phyloP scores from a whole-genome alignment of 148 eudicot genomes.

The Spergularia bocconei region DNA sequence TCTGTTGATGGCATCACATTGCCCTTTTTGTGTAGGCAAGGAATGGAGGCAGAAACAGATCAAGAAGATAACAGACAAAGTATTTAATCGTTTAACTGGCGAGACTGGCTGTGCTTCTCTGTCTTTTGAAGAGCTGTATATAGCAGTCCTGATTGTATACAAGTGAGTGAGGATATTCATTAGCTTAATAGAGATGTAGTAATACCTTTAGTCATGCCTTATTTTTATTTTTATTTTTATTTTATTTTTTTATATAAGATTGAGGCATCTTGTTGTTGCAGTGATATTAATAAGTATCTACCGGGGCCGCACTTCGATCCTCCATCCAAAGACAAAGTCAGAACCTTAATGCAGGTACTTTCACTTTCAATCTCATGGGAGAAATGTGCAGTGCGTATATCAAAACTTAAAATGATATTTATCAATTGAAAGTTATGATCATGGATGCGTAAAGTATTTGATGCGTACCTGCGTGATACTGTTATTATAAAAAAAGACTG shows the following conservation, averaged over 20 bases:
- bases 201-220: background rate
- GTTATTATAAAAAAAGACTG: too few species aligned
- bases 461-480: too few species aligned
- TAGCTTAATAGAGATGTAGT: background rate
- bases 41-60: conserved; percentile 74
- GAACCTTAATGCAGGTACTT: conserved; percentile 62
- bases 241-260: background rate
- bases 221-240: too few species aligned
- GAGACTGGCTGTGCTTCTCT: conserved; percentile 48
- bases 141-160: conserved; percentile 77
- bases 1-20: background rate
- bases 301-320: conserved; percentile 97
- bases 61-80: conserved; percentile 60
- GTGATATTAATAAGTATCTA: conserved; percentile 81
- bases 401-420: background rate
- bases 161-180: conserved; percentile 45
- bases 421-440: background rate
- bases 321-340: conserved; percentile 65
- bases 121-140: conserved; percentile 84
- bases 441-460: background rate
- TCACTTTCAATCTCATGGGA: background rate
- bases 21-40: conserved; percentile 47
- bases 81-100: conserved; percentile 57
- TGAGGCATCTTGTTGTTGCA: conserved; percentile 25
- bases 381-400: background rate